Base-by-base conservation (phyloP, 2,329 filamentous ascomycete genomes). In the Scytalidium sp. region DNA sequence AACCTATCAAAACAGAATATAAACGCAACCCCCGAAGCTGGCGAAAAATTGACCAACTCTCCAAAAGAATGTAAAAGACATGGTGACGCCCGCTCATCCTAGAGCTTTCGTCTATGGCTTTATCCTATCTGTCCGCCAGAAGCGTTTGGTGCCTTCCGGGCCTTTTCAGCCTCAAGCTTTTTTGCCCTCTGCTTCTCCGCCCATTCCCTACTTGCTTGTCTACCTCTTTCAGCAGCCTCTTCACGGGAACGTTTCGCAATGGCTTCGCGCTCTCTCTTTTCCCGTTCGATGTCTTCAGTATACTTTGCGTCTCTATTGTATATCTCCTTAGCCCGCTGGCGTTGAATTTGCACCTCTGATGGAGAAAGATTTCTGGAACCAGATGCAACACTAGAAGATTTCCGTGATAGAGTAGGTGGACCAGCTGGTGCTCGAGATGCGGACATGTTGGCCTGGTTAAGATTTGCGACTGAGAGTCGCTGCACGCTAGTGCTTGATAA, bases 201-300 rank as follows among this genome's bases (percentile, higher is more conserved):
- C 81, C 82, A 85, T 57, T 83, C 78, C 27, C 81, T 75, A 56
- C 80, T 80, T 51, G 78, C 73, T 61, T 74, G 71, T 47, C 82
- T 74, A 47, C 80, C 81, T 59, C 78, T 73, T 64, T 85, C 81
- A 9, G 83, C 81, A 20, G 83, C 83, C 58, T 82, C 72, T 57
- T 82, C 76, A 41, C 83, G 72, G 7, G 81, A 81, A 48, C 70
- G 60, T 59, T 76, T 80, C 13, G 81, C 75, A 32, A 73, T 70
- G 43, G 68, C 64, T 57, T 85, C 81, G 27, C 80, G 74, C 52
- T 80, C 77, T 8, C 70, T 71, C 56, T 70, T 76, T 62, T 82
- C 81, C 9, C 71, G 72, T 54, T 80, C 75, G 44, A 75, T 74
- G 42, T 75, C 75, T 40, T 71, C 70, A 1, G 64, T 64, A 52